phyloP scores from a whole-genome alignment of 768 basidiomycete genomes.

The Pisolithus microcarpus region DNA sequence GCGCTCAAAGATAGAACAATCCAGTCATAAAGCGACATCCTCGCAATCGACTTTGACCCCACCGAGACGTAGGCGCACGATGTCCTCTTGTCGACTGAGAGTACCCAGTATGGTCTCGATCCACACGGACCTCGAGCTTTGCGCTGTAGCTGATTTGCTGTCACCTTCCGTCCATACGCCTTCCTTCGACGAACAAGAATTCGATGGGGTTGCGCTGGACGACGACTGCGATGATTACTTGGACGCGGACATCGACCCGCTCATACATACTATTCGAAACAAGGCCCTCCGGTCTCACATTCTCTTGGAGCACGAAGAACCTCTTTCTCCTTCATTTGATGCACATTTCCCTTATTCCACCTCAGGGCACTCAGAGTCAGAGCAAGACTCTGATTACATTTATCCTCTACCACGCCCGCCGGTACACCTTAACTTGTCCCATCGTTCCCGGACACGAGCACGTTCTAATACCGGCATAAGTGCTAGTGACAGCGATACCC shows the following conservation, averaged over 20 bases:
- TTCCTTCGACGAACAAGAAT: slow-evolving; percentile 21
- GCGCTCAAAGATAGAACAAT: slow-evolving; percentile 9
- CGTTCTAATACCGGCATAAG: slow-evolving; percentile 24
- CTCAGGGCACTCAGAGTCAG: slow-evolving; percentile 28
- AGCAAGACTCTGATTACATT: slow-evolving; percentile 29
- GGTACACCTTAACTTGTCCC: slow-evolving; percentile 28
- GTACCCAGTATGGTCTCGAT: slow-evolving; percentile 39
- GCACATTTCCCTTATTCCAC: slow-evolving; percentile 9
- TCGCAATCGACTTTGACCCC: slow-evolving; percentile 22
- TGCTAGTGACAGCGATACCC: slow-evolving; percentile 38
- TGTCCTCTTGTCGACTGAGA: slow-evolving; percentile 24
- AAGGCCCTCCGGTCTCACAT: slow-evolving; percentile 13
- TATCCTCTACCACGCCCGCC: slow-evolving; percentile 18
- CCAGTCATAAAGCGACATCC: slow-evolving; percentile 18
- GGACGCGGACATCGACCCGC: slow-evolving; percentile 18
- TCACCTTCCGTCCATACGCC: slow-evolving; percentile 25
- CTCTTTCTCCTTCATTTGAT: slow-evolving; percentile 19
- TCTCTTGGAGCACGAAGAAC: slow-evolving; percentile 27
- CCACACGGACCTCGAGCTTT: slow-evolving; percentile 42
- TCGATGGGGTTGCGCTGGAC: slow-evolving; percentile 16
- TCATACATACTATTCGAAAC: slow-evolving; percentile 6
- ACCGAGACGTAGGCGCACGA: slow-evolving; percentile 11
- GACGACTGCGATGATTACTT: slow-evolving; percentile 23
- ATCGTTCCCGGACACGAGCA: slow-evolving; percentile 22
- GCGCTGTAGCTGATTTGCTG: slow-evolving; percentile 45